Conservation (phyloP, 345 rosid genomes). For the Lepidium sativum region DNA sequence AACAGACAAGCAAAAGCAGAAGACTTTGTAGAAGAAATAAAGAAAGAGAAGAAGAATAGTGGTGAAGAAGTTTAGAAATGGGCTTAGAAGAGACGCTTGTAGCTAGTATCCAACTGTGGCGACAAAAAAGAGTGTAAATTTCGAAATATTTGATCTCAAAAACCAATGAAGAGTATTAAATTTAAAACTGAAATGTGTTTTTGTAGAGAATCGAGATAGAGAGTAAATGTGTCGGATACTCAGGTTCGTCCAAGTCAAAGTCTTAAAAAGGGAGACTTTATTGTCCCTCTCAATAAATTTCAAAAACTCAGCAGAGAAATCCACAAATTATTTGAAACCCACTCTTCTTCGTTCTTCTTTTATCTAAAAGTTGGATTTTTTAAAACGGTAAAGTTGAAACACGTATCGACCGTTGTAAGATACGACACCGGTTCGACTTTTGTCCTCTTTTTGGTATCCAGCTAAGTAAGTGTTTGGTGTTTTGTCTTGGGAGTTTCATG, state of each 20-base stretch:
- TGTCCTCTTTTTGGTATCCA: conserved; percentile 12
- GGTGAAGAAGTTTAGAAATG: conserved; percentile 4
- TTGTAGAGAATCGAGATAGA: conserved; percentile 17
- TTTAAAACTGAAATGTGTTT: background rate
- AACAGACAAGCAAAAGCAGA: background rate
- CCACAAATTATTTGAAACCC: background rate
- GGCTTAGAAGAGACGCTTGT: conserved; percentile 20
- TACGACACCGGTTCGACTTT: conserved; percentile 10
- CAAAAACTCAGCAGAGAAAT: conserved; percentile 26
- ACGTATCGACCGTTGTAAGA: conserved; percentile 18
- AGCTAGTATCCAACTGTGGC: background rate
- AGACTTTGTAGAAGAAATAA: background rate
- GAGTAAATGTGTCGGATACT: conserved; percentile 13
- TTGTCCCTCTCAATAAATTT: conserved; percentile 45
- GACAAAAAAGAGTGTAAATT: conserved; percentile 13
- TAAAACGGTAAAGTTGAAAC: conserved; percentile 22
- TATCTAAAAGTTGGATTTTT: conserved; percentile 4
- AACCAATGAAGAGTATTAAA: conserved; percentile 1
- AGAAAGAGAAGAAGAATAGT: too few relatives aligned
- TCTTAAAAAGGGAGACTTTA: too few relatives aligned
- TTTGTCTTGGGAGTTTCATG: conserved; percentile 18
- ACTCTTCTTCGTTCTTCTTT: background rate
- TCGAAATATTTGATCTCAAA: background rate
- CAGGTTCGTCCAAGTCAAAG: conserved; percentile 32
- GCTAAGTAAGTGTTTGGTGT: background rate